phyloP scores from a whole-genome alignment of 306 rosid species.

The Prosopis cineraria region DNA sequence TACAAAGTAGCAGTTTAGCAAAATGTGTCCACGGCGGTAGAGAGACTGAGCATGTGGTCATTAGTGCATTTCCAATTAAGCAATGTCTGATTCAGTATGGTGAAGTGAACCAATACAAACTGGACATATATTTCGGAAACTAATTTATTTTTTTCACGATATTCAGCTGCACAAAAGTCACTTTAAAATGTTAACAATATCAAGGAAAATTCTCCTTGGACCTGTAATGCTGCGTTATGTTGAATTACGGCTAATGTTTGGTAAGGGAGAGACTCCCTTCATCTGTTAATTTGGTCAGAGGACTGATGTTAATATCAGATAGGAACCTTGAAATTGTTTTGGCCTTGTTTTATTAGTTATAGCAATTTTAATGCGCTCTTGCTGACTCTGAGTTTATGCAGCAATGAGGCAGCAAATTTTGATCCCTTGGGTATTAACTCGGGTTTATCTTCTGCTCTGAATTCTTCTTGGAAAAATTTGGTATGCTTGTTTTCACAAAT shows the following conservation, averaged over 20 bases:
- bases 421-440: slow-evolving; percentile 84
- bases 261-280: neutral
- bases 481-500: slow-evolving; percentile 51
- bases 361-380: slow-evolving; percentile 15
- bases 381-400: slow-evolving; percentile 46
- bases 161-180: neutral
- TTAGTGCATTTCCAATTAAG: neutral
- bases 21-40: neutral
- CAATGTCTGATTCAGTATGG: neutral
- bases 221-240: no score
- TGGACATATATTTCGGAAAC: neutral
- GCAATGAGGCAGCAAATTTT: slow-evolving; percentile 59
- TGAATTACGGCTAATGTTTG: neutral
- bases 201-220: neutral
- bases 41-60: neutral
- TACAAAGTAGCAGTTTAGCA: slow-evolving; percentile 10
- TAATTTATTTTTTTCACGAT: neutral
- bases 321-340: neutral
- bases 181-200: neutral
- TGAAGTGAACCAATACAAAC: neutral
- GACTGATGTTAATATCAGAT: slow-evolving; percentile 5
- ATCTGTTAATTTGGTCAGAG: slow-evolving; percentile 10
- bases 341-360: slow-evolving; percentile 14
- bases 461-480: slow-evolving; percentile 59
- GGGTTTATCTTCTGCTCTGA: slow-evolving; percentile 54